Evolutionary conservation across 345 rosid genomes (phyloP).

Genomic region (Nasturtium officinale): DNA sequence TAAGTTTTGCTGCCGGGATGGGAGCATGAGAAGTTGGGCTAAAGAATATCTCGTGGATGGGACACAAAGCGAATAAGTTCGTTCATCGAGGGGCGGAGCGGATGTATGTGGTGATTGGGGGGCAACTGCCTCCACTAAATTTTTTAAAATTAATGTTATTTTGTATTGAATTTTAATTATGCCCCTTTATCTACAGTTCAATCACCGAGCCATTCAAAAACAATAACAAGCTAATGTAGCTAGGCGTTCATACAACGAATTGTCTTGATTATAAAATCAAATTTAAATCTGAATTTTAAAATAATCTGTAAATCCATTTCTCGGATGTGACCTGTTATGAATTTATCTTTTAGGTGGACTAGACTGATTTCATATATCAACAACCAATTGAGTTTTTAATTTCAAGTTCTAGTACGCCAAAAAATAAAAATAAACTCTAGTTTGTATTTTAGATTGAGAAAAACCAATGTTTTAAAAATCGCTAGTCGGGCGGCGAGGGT

Average conservation of each 20-base stretch:
- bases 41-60: conserved; percentile 37
- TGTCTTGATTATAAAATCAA: not conserved
- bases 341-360: conserved; percentile 11
- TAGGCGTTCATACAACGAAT: not conserved
- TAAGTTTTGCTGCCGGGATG: conserved; percentile 38
- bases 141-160: no score
- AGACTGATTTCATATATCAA: not conserved
- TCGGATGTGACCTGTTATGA: not conserved
- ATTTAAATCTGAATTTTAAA: not conserved
- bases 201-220: conserved; percentile 29
- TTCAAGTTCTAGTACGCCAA: not conserved
- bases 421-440: no score
- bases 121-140: no score
- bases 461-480: no score
- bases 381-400: not conserved
- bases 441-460: no score
- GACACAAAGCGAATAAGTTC: conserved; percentile 45
- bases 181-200: conserved; percentile 26
- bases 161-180: no score
- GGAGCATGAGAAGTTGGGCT: conserved; percentile 42
- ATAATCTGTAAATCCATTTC: not conserved
- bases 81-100: no score
- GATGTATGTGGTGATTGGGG: no score
- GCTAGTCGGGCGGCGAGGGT: no score
- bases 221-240: conserved; percentile 21